phyloP scores from a whole-genome alignment of 768 basidiomycete species.

The Gloeopeniophorella convolvens region DNA sequence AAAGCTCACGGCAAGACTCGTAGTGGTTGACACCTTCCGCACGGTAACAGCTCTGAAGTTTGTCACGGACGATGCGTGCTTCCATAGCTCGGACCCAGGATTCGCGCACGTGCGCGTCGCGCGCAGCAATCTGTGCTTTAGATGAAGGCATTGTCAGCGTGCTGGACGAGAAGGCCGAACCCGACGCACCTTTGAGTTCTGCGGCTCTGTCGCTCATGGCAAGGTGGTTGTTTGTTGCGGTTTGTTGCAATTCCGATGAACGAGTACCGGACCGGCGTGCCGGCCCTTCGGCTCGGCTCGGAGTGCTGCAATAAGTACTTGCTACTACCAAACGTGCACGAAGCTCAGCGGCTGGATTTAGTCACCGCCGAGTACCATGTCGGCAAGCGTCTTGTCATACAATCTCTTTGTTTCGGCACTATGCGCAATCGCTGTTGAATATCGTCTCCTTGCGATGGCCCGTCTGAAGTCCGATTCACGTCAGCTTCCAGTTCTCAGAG shows the following conservation, averaged over 20 bases:
- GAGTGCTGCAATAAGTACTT: too few species aligned
- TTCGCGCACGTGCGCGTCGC: slow-evolving; percentile 77
- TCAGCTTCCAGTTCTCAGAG: too few species aligned
- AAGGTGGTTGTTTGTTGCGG: slow-evolving; percentile 31
- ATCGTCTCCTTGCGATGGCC: too few species aligned
- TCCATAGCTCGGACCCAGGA: slow-evolving; percentile 96
- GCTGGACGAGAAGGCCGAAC: background rate
- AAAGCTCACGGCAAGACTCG: slow-evolving; percentile 81
- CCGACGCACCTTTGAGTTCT: slow-evolving; percentile 46
- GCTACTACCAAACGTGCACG: too few species aligned
- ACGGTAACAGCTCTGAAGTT: slow-evolving; percentile 84
- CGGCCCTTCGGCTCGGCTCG: too few species aligned
- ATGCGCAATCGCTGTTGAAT: too few species aligned
- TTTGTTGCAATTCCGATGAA: slow-evolving; percentile 7
- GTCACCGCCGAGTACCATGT: too few species aligned
- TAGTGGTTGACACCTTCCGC: slow-evolving; percentile 89
- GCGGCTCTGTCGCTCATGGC: slow-evolving; percentile 36
- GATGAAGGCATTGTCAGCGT: background rate
- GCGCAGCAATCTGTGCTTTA: slow-evolving; percentile 56
- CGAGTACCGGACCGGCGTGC: too few species aligned
- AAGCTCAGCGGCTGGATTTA: too few species aligned
- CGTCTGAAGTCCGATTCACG: too few species aligned
- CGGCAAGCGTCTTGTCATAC: too few species aligned
- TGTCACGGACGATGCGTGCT: slow-evolving; percentile 77
- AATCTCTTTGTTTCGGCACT: too few species aligned